Evolutionary conservation across 2,329 filamentous ascomycete genomes (phyloP).

Genomic region (Stagonosporopsis cucurbitacearum): DNA sequence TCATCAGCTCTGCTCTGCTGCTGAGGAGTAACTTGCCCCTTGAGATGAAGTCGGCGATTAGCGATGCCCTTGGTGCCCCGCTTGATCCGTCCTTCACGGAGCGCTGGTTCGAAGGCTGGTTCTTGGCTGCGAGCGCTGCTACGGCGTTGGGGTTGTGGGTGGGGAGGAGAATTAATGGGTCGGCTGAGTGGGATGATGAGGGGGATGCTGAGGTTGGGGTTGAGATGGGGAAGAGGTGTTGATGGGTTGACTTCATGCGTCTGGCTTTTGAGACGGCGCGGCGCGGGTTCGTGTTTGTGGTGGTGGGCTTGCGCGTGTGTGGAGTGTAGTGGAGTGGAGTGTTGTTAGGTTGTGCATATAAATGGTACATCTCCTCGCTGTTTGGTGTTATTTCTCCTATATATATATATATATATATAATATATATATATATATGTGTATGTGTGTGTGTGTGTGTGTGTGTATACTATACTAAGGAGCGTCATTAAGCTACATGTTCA

Average conservation of each 20-base stretch:
- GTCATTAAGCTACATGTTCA: too few species aligned
- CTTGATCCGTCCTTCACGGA: constrained; percentile 76
- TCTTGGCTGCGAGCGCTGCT: constrained; percentile 69
- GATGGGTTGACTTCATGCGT: neutral
- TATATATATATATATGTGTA: too few species aligned
- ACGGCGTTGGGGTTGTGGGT: constrained; percentile 78
- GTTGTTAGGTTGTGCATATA: too few species aligned
- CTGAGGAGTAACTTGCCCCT: constrained; percentile 78
- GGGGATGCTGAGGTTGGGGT: constrained; percentile 59
- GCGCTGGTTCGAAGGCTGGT: constrained; percentile 88
- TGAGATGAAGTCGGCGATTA: constrained; percentile 78
- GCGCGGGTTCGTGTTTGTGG: too few species aligned
- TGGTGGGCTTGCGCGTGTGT: too few species aligned
- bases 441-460: too few species aligned
- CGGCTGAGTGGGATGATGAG: constrained; percentile 48
- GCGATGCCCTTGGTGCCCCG: constrained; percentile 77
- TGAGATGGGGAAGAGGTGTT: constrained; percentile 76
- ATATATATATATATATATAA: too few species aligned
- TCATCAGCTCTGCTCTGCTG: constrained; percentile 79
- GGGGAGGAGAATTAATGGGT: constrained; percentile 66
- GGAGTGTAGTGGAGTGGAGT: too few species aligned
- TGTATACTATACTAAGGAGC: too few species aligned
- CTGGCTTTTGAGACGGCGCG: too few species aligned
- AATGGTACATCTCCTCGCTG: too few species aligned
- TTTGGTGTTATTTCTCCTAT: too few species aligned